Evolutionary conservation across 345 rosid genomes (phyloP).

Genomic region (Lepidium sativum): DNA sequence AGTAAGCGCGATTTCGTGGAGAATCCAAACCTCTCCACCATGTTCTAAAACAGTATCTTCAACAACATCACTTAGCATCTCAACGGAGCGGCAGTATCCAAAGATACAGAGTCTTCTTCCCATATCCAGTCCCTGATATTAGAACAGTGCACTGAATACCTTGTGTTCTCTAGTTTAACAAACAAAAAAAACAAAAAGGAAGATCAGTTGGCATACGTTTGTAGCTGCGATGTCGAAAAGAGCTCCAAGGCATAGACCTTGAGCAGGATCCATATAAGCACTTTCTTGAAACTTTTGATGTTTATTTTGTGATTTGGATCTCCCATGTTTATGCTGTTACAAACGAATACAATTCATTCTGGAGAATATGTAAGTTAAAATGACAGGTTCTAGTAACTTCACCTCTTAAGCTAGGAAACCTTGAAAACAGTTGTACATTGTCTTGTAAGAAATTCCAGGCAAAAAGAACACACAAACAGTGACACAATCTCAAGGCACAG

Average conservation of each 20-base stretch:
- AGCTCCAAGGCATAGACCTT: constrained; percentile 81
- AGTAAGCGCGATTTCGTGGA: neutral
- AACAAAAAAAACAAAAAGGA: neutral
- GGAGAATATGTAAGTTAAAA: neutral
- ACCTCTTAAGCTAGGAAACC: neutral
- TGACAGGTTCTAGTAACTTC: neutral
- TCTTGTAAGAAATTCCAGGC: neutral
- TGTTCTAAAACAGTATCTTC: constrained; percentile 86
- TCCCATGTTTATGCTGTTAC: constrained; percentile 53
- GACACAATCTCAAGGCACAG: too few species aligned
- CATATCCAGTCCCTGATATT: constrained; percentile 71
- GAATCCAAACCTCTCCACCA: constrained; percentile 73
- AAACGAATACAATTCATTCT: neutral
- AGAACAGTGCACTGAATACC: neutral
- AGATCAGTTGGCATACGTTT: constrained; percentile 40
- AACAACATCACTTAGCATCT: constrained; percentile 94
- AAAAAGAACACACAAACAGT: neutral
- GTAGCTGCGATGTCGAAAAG: constrained; percentile 91
- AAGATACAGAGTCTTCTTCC: constrained; percentile 91
- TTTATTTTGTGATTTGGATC: constrained; percentile 37
- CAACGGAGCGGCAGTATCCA: constrained; percentile 95
- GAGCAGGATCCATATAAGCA: constrained; percentile 82
- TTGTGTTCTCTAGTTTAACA: neutral
- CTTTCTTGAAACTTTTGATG: constrained; percentile 65
- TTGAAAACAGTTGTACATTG: neutral